Conservation (phyloP, 78 protist species). For the Dictyostelium capitatum region DNA sequence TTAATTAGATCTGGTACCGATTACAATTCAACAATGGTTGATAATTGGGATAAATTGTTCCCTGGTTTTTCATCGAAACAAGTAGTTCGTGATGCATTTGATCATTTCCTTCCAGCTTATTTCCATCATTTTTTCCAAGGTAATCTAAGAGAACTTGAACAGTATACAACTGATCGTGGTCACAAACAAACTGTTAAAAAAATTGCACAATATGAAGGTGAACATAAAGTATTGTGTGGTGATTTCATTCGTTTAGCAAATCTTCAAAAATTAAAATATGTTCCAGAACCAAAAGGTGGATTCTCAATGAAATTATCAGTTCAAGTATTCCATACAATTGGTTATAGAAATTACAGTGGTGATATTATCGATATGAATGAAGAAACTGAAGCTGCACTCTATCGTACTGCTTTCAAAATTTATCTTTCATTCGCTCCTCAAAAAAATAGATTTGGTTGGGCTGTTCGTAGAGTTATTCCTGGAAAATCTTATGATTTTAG, state of each 20-base stretch:
- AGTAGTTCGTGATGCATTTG: too few relatives aligned
- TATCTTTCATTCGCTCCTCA: neutral
- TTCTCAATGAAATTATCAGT: neutral
- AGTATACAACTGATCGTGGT: conserved; percentile 4
- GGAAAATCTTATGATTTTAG: too few relatives aligned
- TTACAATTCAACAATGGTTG: neutral
- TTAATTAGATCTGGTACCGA: neutral
- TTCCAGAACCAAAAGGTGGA: neutral
- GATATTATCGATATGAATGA: neutral
- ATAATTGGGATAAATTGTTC: neutral
- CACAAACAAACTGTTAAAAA: neutral
- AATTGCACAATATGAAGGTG: neutral
- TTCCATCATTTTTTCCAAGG: conserved; percentile 21
- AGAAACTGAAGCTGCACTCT: neutral
- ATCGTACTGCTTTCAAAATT: neutral
- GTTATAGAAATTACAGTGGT: conserved; percentile 10
- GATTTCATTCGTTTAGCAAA: neutral
- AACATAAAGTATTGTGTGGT: neutral
- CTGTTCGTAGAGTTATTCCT: neutral
- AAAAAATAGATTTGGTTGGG: conserved; percentile 23
- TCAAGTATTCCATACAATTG: neutral
- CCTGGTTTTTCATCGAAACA: neutral
- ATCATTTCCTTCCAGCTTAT: neutral
- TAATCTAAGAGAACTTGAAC: conserved; percentile 27
- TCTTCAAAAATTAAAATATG: neutral